Evolutionary conservation across 2,329 filamentous ascomycete genomes (phyloP), one percentile per base, ranked within the genome.

Genomic region (Colletotrichum sp.): DNA sequence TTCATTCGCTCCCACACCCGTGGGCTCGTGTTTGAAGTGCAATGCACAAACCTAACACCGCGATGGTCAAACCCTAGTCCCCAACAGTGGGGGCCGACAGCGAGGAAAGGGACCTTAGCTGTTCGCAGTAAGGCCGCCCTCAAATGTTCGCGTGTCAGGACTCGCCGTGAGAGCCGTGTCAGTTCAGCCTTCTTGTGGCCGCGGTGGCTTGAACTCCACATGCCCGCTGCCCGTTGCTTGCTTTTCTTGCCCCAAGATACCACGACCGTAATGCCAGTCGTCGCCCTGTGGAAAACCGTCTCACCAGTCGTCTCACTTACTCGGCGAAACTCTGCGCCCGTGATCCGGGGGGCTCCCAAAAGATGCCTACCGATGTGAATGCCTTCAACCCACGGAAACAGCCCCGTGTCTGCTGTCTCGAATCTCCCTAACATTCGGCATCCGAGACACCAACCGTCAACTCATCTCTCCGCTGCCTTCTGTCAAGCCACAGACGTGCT

Each of bases 251-350:
- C n/a, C 26, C 13, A 36, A 68, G 15, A 39, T 52, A 52, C n/a
- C 44, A 21, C 63, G 39, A 39, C 73, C 55, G 15, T 60, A 49
- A 63, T 67, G 39, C 60, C 21, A 77, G 66, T 59, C 64, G 66
- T 67, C 73, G 69, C 76, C 74, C 62, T 74, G 67, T 55, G 62
- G 55, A 52, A 63, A 44, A 21, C 32, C 59, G 32, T 67, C 30
- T 36, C 6, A 36, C 57, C n/a, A 55, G 34, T 21, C 36, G 34
- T 44, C 59, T 52, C 34, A 66, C 71, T 28, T 30, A 6, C 44
- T 72, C 71, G 32, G 18, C 16, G 34, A 57, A 34, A 36, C 15
- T 62, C 34, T 26, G n/a, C 21, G 62, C 68, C 59, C 62, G 21
- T 26, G 24, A 16, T 21, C 34, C 28, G 36, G 44, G 44, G 44